Percentiles rank a stretch among this genome's conserved stretches.
These are phyloP conservation scores for Tulasnella sp. DNA, from an alignment of 768 basidiomycete species.

Conservation along the genomic window DNA sequence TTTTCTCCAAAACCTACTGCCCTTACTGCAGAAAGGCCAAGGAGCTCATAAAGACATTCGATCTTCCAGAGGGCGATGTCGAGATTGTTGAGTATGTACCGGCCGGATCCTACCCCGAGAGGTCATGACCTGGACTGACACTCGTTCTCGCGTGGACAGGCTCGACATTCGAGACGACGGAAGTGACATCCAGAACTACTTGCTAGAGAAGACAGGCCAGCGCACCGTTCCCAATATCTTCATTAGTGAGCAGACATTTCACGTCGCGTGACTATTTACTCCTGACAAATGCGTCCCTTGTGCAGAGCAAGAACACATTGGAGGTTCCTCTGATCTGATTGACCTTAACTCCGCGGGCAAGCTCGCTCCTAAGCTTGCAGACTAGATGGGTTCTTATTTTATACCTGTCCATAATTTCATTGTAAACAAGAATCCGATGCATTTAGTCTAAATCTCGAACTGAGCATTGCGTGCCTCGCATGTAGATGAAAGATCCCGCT, in stretches of 20 bases:
- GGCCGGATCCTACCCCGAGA: neutral
- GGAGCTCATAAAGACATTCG: constrained; percentile 17
- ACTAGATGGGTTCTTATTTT: neutral
- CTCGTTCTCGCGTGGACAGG: constrained; percentile 19
- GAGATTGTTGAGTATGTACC: constrained; percentile 34
- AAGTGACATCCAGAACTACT: constrained; percentile 60
- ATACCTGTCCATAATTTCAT: neutral
- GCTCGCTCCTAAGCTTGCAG: neutral
- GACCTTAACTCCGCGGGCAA: constrained; percentile 28
- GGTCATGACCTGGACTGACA: neutral
- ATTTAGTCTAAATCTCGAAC: neutral
- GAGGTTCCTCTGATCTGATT: constrained; percentile 34
- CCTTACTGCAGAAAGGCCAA: constrained; percentile 54
- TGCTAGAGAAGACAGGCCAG: constrained; percentile 60
- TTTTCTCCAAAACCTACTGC: constrained; percentile 62
- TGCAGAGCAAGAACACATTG: constrained; percentile 34
- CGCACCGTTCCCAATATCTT: constrained; percentile 75
- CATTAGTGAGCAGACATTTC: constrained; percentile 49
- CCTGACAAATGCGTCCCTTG: neutral
- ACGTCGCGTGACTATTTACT: neutral
- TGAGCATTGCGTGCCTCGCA: too few relatives aligned
- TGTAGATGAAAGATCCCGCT: neutral
- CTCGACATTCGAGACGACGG: constrained; percentile 48
- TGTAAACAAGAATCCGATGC: neutral
- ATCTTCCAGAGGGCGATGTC: constrained; percentile 32